Percentiles rank a stretch among this genome's conserved stretches.
Conservation (phyloP, 108 stramenopile genomes). For the Nitzschia sp. region DNA sequence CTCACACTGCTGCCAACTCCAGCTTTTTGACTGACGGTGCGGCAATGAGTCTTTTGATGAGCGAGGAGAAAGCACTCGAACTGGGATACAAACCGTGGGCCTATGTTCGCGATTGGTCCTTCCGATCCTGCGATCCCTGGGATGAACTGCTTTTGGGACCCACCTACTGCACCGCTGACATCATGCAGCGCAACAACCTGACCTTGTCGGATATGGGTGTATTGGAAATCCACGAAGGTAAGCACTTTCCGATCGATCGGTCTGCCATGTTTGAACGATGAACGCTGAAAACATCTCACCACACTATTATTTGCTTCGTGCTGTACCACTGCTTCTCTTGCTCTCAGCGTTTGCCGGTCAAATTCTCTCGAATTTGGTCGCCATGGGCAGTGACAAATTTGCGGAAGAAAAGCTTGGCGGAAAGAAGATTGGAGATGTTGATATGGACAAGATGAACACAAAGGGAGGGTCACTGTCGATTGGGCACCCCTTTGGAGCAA, state of each 20-base stretch:
- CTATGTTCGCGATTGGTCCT: constrained; percentile 92
- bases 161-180: constrained; percentile 86
- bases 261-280: background rate
- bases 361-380: constrained; percentile 93
- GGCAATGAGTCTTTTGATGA: constrained; percentile 91
- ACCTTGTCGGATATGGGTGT: constrained; percentile 89
- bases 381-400: constrained; percentile 93
- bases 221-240: constrained; percentile 96
- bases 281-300: background rate
- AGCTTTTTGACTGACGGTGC: constrained; percentile 98
- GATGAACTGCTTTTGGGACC: constrained; percentile 95
- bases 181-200: constrained; percentile 80
- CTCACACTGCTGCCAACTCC: constrained; percentile 99
- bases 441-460: constrained; percentile 93
- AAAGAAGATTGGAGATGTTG: constrained; percentile 86
- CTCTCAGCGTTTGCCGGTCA: constrained; percentile 96
- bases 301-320: constrained; percentile 2
- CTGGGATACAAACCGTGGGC: constrained; percentile 95
- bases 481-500: constrained; percentile 99
- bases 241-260: background rate
- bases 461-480: constrained; percentile 95
- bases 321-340: background rate
- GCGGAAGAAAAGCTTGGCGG: constrained; percentile 87
- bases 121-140: constrained; percentile 97
- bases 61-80: constrained; percentile 92